Percentiles rank a stretch among this genome's conserved stretches.
Evolutionary conservation across 768 basidiomycete genomes (phyloP).

Genomic region (Pleurotus tuber-regium): DNA sequence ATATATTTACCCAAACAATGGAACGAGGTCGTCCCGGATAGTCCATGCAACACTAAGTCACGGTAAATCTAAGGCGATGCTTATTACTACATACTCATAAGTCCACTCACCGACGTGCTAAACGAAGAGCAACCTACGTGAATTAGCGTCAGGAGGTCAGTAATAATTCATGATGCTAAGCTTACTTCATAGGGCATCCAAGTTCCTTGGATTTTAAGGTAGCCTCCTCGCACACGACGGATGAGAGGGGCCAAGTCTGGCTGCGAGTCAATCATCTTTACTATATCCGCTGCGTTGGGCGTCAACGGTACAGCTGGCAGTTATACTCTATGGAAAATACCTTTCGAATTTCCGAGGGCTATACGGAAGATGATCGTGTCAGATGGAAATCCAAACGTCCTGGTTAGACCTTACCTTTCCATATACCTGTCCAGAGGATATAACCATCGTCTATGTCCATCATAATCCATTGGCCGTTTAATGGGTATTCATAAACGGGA

Average conservation of each 20-base stretch:
- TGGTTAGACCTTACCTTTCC: slow-evolving; percentile 65
- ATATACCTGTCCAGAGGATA: slow-evolving; percentile 90
- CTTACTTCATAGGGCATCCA: slow-evolving; percentile 91
- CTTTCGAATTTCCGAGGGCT: slow-evolving; percentile 91
- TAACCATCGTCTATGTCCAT: slow-evolving; percentile 94
- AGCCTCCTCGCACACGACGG: slow-evolving; percentile 82
- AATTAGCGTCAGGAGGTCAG: slow-evolving; percentile 13
- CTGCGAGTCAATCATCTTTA: slow-evolving; percentile 90
- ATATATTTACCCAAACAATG: slow-evolving; percentile 73
- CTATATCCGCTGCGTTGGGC: slow-evolving; percentile 69
- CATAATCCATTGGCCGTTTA: slow-evolving; percentile 93
- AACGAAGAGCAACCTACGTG: slow-evolving; percentile 67
- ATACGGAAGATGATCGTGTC: slow-evolving; percentile 12
- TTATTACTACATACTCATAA: slow-evolving; percentile 16
- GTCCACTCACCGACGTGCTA: slow-evolving; percentile 69
- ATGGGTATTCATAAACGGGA: slow-evolving; percentile 86
- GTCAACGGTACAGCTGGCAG: slow-evolving; percentile 17
- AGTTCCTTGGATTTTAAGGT: slow-evolving; percentile 90
- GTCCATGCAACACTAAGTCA: slow-evolving; percentile 78
- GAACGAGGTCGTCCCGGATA: slow-evolving; percentile 81
- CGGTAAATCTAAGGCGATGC: slow-evolving; percentile 13
- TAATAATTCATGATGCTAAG: slow-evolving; percentile 9
- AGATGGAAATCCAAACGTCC: not conserved
- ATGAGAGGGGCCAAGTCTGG: slow-evolving; percentile 82
- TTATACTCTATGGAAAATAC: slow-evolving; percentile 33